Evolutionary conservation across 169 alveolate genomes (phyloP), one percentile per base, ranked within the genome.

Genomic region (Plasmodium ovale): DNA sequence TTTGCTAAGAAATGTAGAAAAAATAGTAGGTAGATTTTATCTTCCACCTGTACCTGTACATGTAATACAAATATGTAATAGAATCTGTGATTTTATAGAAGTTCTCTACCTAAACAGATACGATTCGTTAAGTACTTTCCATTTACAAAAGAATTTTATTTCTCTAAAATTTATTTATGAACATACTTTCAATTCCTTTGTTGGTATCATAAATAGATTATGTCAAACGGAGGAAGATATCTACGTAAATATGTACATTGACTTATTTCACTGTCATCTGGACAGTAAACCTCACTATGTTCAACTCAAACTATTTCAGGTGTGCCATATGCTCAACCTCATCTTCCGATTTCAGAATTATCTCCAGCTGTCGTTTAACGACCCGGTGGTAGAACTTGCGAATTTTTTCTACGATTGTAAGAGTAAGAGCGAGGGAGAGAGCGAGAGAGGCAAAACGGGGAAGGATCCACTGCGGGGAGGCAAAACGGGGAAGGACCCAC

Each of bases 321-420:
- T 82, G 39, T 82, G 90, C 49, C 90, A 82, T 67, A 51, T 82
- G 33, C 39, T 82, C 37, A 82, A 82, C 25, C 51, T 82, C 39
- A 67, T 82, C 21, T 82, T 82, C 33, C 62, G 90, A 2, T 82
- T 31, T 59, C 90, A 82, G 37, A 82, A 82, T 53, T 68, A 82
- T 35, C n/a, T 82, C 12, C 14, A 33, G 7, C 71, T 82, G 1
- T 82, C 90, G 4, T 82, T 82, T 33, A 59, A 59, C n/a, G 90
- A 82, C 35, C 90, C 90, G 27, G 35, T 33, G 12, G 19, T 82
- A 42, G 84, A 67, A 27, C 64, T 82, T 37, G 72, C 53, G 1
- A 82, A 82, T 23, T 54, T 33, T 25, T 82, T 82, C 19, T 82
- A 65, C 62, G 9, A 56, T 5, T 49, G 39, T 27, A 67, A 79